These are phyloP conservation scores for Terana coerulea DNA, from an alignment of 768 basidiomycete genomes.

Conservation along the genomic window DNA sequence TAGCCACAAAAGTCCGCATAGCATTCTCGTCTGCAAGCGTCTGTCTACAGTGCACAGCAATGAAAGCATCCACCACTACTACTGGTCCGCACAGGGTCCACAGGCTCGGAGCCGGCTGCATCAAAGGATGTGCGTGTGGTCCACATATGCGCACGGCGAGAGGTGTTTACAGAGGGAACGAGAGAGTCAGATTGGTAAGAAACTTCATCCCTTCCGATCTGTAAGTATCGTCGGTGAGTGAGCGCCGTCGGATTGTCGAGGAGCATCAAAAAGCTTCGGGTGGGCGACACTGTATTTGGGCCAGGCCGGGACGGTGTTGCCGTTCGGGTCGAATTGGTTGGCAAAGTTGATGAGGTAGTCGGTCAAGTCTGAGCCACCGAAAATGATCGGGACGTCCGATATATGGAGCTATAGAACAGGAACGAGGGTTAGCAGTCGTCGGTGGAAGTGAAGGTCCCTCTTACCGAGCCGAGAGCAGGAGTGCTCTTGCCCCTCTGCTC, in stretches of 20 bases:
- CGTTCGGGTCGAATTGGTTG: conserved; percentile 42
- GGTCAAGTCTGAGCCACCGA: conserved; percentile 37
- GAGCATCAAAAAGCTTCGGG: conserved; percentile 6
- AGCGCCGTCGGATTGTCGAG: conserved; percentile 3
- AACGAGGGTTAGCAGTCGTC: neutral
- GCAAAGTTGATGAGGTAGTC: conserved; percentile 46
- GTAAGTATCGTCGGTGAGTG: conserved; percentile 3
- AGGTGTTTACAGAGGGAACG: conserved; percentile 7
- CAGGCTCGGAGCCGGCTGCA: too few species aligned
- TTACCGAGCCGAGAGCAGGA: conserved; percentile 4
- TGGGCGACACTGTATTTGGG: conserved; percentile 32
- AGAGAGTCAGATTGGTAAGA: conserved; percentile 3
- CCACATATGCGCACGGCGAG: too few species aligned
- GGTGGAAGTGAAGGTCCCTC: neutral
- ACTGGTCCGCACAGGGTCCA: too few species aligned
- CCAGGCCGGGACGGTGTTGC: conserved; percentile 33
- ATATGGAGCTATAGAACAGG: conserved; percentile 33
- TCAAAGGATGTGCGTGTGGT: too few species aligned
- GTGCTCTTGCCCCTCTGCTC: conserved; percentile 7
- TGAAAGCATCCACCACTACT: too few species aligned
- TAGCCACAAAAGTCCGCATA: too few species aligned
- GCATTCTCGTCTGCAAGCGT: too few species aligned
- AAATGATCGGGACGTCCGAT: conserved; percentile 40
- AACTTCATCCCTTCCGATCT: conserved; percentile 5
- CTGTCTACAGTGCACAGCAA: too few species aligned